Conservation (phyloP, 306 rosid species). For the Malus fusca region DNA sequence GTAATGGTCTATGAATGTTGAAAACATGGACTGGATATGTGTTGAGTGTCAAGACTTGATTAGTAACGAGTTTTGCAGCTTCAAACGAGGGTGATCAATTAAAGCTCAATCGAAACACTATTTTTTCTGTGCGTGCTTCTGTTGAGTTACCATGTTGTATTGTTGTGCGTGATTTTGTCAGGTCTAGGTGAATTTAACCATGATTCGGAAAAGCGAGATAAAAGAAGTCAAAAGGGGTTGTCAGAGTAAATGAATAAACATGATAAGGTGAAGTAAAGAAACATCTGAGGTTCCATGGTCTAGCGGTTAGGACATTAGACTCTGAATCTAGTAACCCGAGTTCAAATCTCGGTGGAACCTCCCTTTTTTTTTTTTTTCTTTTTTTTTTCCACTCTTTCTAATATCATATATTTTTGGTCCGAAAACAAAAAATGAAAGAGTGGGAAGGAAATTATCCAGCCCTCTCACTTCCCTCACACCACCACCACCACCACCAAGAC, state of each 20-base stretch:
- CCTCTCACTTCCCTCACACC: conserved; percentile 10
- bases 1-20: background rate
- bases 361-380: rapidly evolving
- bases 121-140: background rate
- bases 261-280: rapidly evolving
- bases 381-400: rapidly evolving
- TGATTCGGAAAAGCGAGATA: background rate
- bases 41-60: too few relatives aligned
- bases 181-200: background rate
- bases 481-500: background rate
- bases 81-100: too few relatives aligned
- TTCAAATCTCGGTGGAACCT: conserved; percentile 46
- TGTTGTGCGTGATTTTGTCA: background rate
- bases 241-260: background rate
- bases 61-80: too few relatives aligned
- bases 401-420: too few relatives aligned
- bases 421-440: background rate
- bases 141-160: background rate
- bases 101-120: too few relatives aligned
- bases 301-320: conserved; percentile 48
- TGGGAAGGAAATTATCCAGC: background rate
- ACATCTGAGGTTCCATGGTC: conserved; percentile 29
- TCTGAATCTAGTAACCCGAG: conserved; percentile 44
- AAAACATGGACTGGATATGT: too few relatives aligned
- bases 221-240: background rate